These are phyloP conservation scores for Penicillium ochrochloron DNA, from an alignment of 495 filamentous ascomycete species.

Conservation along the genomic window DNA sequence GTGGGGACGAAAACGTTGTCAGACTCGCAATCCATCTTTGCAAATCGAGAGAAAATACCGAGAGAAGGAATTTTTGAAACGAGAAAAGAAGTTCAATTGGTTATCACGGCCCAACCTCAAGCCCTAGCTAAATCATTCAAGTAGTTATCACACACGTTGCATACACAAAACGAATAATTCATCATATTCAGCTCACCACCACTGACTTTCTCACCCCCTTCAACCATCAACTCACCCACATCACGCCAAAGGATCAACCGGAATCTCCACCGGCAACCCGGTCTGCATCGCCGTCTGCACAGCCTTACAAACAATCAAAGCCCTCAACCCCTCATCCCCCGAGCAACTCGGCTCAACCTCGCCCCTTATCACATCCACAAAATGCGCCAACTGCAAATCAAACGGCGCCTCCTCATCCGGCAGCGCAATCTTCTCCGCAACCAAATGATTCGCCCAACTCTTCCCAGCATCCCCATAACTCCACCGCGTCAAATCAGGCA, in stretches of 20 bases:
- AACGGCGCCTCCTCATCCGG: conserved; percentile 52
- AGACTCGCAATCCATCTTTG: neutral
- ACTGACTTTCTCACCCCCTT: neutral
- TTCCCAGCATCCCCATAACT: conserved; percentile 45
- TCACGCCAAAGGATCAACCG: conserved; percentile 27
- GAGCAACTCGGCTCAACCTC: conserved; percentile 49
- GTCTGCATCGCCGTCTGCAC: conserved; percentile 44
- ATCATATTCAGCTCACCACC: neutral
- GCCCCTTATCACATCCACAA: conserved; percentile 56
- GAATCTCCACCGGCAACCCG: conserved; percentile 42
- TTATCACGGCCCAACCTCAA: neutral
- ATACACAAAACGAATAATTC: neutral
- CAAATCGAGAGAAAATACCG: neutral
- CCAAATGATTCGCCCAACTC: conserved; percentile 40
- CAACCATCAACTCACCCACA: neutral
- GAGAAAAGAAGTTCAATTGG: neutral
- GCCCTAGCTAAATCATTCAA: conserved; percentile 1
- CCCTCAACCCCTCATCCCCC: conserved; percentile 49
- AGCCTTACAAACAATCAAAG: conserved; percentile 51
- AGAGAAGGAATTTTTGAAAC: neutral
- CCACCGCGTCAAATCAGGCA: conserved; percentile 61
- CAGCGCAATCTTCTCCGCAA: conserved; percentile 37
- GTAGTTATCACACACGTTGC: neutral
- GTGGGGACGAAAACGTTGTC: no score
- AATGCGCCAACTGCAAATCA: conserved; percentile 60